phyloP scores from a whole-genome alignment of 1,139 yeast species.

The Yamadazyma sp. region DNA sequence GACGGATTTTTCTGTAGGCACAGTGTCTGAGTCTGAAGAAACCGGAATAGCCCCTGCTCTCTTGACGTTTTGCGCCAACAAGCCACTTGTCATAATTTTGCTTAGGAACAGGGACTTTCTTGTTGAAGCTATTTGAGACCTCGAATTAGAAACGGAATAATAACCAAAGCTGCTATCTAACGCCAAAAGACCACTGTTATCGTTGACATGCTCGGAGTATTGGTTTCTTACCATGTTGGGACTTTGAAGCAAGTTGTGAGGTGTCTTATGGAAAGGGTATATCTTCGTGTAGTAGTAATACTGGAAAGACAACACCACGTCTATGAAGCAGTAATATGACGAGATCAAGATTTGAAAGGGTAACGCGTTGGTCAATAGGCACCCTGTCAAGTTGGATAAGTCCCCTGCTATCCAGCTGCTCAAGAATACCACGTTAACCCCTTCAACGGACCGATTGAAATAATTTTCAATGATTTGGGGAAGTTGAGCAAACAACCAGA shows the following conservation, averaged over 20 bases:
- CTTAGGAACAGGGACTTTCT: constrained; percentile 4
- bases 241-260: constrained; percentile 25
- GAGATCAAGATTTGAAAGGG: constrained; percentile 74
- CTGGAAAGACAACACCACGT: constrained; percentile 68
- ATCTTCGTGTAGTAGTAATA: constrained; percentile 25
- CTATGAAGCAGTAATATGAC: constrained; percentile 69
- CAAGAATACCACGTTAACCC: constrained; percentile 72
- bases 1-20: not conserved
- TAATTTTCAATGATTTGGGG: constrained; percentile 83
- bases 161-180: not conserved
- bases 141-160: not conserved
- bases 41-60: constrained; percentile 11
- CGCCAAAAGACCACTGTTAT: constrained; percentile 3
- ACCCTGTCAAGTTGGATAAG: constrained; percentile 71
- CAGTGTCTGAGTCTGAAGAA: not conserved
- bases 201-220: constrained; percentile 8
- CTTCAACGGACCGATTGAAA: constrained; percentile 72
- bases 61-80: constrained; percentile 9
- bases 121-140: not conserved
- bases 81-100: constrained; percentile 10
- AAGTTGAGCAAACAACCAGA: constrained; percentile 81
- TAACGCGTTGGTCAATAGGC: constrained; percentile 70
- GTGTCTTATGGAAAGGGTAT: constrained; percentile 23
- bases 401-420: constrained; percentile 81
- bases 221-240: constrained; percentile 21